phyloP scores from a whole-genome alignment of 805 yeast genomes.

The Scheffersomyces amazonensis region DNA sequence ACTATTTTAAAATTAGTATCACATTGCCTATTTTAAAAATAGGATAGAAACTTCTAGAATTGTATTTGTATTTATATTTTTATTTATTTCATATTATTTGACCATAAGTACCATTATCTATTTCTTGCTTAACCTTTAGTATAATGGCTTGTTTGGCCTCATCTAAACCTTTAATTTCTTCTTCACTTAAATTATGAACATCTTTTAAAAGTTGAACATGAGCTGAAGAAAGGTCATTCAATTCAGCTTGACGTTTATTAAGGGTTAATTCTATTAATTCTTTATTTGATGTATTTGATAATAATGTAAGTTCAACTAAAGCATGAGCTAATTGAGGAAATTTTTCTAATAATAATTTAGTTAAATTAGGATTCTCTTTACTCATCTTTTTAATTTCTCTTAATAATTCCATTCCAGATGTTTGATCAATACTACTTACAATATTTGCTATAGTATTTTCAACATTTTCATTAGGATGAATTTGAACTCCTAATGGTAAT shows the following conservation, averaged over 20 bases:
- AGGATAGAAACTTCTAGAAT: too few relatives aligned
- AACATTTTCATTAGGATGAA: constrained; percentile 37
- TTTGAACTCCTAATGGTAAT: constrained; percentile 39
- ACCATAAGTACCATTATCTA: constrained; percentile 26
- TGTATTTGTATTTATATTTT: too few relatives aligned
- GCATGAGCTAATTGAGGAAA: constrained; percentile 86
- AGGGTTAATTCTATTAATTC: constrained; percentile 36
- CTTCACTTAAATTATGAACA: constrained; percentile 25
- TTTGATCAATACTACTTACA: constrained; percentile 44
- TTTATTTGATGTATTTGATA: constrained; percentile 30
- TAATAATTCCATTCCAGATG: constrained; percentile 47
- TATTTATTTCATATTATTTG: constrained; percentile 8
- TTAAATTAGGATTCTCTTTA: constrained; percentile 51
- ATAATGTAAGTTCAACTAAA: constrained; percentile 63
- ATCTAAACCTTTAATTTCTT: constrained; percentile 26
- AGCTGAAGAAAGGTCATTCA: constrained; percentile 27
- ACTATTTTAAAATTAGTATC: too few relatives aligned
- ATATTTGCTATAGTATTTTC: constrained; percentile 44
- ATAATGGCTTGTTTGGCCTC: constrained; percentile 17
- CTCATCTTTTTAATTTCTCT: constrained; percentile 62
- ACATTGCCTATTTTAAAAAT: too few relatives aligned
- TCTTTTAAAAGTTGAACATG: constrained; percentile 31
- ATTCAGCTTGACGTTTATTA: constrained; percentile 26
- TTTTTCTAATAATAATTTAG: constrained; percentile 58
- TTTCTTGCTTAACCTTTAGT: constrained; percentile 18